Base-by-base conservation (phyloP, 192 early-diverging fungal genomes). In the Linderina pennispora region DNA sequence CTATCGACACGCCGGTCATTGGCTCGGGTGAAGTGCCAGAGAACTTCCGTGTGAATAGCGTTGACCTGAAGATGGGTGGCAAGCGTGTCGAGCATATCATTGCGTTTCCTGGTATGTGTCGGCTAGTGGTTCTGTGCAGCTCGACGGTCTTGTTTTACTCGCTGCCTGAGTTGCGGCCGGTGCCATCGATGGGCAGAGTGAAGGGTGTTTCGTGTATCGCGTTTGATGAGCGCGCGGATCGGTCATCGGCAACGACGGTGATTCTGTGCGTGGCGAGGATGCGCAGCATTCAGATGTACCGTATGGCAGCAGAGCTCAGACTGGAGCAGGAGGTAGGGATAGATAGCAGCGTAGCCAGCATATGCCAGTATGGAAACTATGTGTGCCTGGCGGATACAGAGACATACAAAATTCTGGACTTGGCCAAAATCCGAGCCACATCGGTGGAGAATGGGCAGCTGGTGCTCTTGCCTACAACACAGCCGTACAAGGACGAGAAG, bases 371-470 rank as follows among this genome's bases (percentile, higher is more conserved):
- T 35, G 68, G 68, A 17, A 51, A 45, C 40, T 64, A 46, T 20
- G 53, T 72, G 40, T 72, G 68, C 16, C 36, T 72, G 48, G 68
- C 68, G 1, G 68, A 72, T n/a, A 43, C 51, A 6, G 56, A 64
- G 43, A 59, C 56, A 3, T 72, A 72, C 61, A 64, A 60, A 37
- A 63, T 72, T 17, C 19, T 72, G 14, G 68, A 72, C 22, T 23
- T 72, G 37, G 48, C 56, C 17, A 45, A 50, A 24, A 31, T 58
- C 21, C 66, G 67, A 28, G 17, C 37, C 23, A 10, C 44, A 15
- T 21, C 42, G 34, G 18, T 15, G 16, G 66, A 50, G 0, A 37
- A 48, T n/a, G 51, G 50, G n/a, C 46, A 59, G 45, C 38, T 72
- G 25, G 51, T 32, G 28, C 50, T 72, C 34, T 18, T 72, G 34